These are phyloP conservation scores for Phytophthora palmivora DNA, from an alignment of 352 stramenopile genomes.

Conservation along the genomic window DNA sequence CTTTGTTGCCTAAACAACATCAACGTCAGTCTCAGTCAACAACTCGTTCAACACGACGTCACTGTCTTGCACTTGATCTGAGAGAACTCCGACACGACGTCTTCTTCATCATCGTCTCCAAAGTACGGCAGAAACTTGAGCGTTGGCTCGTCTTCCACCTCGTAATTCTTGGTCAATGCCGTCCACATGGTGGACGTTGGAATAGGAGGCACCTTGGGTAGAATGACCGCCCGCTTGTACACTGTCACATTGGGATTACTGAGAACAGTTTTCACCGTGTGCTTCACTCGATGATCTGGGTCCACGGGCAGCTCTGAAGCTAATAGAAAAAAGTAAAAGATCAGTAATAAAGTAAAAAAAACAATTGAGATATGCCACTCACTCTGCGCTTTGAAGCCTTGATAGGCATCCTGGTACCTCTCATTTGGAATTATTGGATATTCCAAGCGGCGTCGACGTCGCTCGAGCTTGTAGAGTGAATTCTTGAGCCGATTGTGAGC, in stretches of 20 bases:
- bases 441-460: slow-evolving; percentile 27
- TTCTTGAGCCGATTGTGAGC: slow-evolving; percentile 66
- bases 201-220: slow-evolving; percentile 56
- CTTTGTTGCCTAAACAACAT: slow-evolving; percentile 55
- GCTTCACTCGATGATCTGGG: slow-evolving; percentile 29
- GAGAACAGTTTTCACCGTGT: slow-evolving; percentile 36
- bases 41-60: neutral
- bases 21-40: neutral
- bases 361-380: slow-evolving; percentile 22
- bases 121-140: slow-evolving; percentile 78
- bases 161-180: slow-evolving; percentile 82
- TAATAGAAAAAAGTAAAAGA: slow-evolving; percentile 18
- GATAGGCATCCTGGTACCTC: slow-evolving; percentile 45
- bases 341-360: slow-evolving; percentile 1
- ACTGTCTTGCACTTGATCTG: slow-evolving; percentile 75
- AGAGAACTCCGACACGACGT: slow-evolving; percentile 86
- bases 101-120: slow-evolving; percentile 85
- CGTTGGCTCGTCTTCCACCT: slow-evolving; percentile 87
- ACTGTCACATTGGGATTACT: slow-evolving; percentile 33
- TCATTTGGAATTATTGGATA: slow-evolving; percentile 38
- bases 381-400: slow-evolving; percentile 61
- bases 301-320: slow-evolving; percentile 51
- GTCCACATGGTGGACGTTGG: slow-evolving; percentile 83
- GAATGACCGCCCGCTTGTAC: slow-evolving; percentile 46
- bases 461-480: slow-evolving; percentile 39